Evolutionary conservation across 345 rosid genomes (phyloP), one percentile per base, ranked within the genome.

Genomic region (Bruguiera sexangula): DNA sequence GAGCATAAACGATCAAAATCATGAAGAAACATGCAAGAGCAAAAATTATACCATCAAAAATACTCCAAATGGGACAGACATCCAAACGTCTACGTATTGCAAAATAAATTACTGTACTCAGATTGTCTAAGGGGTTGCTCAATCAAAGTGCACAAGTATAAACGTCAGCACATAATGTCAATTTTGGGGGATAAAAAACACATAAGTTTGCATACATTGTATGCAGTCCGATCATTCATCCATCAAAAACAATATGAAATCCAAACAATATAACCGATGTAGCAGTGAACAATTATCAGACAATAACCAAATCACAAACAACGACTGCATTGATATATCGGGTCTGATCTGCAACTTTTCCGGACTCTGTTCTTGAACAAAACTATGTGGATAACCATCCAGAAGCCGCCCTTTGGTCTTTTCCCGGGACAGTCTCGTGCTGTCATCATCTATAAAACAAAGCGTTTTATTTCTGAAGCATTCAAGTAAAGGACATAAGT

Each of bases 311-410:
- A 48, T 37, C 65, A 63, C 60, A 9, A 39, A 16, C 13, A 39
- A 39, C 34, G 6, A 5, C 34, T 0, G 46, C 46, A 39, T 2
- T 56, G 70, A 55, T 22, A n/a, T 24, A 55, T 59, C 97, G 13
- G 97, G 97, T 75, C 85, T 81, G 65, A 93, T 75, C 43, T 89
- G 89, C 64, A 80, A 63, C 72, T 85, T 84, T 65, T 91, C 91
- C 24, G 89, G 83, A 82, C 89, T 86, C 63, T 89, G 83, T 36
- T 92, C 89, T 80, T 91, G 96, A 26, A 96, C 69, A 71, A 70
- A 80, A 80, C 83, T 88, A 72, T 92, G 73, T 50, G 97, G 97
- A 74, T 81, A 89, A 30, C 98, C 97, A 84, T 93, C 97, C 16
- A 91, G 89, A 81, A 91, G 97, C 6, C 98, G 91, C 60, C 96